phyloP scores from a whole-genome alignment of 148 eudicot genomes.

The Mesembryanthemum crystallinum region DNA sequence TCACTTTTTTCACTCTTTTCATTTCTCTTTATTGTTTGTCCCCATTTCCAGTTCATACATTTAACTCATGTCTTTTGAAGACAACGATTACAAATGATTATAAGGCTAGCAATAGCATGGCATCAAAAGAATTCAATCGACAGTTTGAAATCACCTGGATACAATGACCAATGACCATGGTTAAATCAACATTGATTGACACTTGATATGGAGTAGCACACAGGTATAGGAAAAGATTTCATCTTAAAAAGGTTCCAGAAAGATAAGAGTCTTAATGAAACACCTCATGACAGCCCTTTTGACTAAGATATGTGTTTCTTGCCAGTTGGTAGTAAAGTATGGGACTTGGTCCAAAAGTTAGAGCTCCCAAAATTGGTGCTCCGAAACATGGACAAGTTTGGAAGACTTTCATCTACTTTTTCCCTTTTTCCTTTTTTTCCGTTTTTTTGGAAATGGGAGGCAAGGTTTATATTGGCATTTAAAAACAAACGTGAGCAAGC shows the following conservation, averaged over 20 bases:
- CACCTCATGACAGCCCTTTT: background rate
- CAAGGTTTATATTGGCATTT: background rate
- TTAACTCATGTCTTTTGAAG: too few species aligned
- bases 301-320: background rate
- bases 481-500: background rate
- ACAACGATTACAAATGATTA: too few species aligned
- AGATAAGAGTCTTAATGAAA: background rate
- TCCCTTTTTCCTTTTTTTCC: background rate
- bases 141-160: too few species aligned
- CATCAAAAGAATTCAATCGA: too few species aligned
- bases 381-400: background rate
- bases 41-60: too few species aligned
- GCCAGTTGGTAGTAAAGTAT: background rate
- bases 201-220: too few species aligned
- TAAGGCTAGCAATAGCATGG: too few species aligned
- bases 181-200: constrained; percentile 16
- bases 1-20: too few species aligned
- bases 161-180: constrained; percentile 15
- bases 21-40: too few species aligned
- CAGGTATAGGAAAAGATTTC: background rate
- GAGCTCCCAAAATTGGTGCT: background rate
- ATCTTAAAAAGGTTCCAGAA: background rate
- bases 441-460: background rate
- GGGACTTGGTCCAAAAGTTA: background rate
- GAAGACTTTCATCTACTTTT: too few species aligned